Evolutionary conservation across 257 asterid species (phyloP).

Genomic region (Asclepias syriaca): DNA sequence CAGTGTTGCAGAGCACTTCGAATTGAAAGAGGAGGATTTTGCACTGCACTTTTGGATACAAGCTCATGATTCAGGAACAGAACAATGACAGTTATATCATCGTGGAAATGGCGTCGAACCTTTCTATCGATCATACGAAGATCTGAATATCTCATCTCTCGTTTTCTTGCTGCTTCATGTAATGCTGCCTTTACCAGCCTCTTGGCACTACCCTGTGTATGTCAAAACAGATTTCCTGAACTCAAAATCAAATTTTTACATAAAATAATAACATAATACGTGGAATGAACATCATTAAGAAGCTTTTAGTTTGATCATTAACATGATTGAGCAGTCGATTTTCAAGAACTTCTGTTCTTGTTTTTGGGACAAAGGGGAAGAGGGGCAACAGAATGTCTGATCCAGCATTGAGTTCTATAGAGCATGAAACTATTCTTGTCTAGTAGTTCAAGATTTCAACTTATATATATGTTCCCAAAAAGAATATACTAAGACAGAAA

Average conservation of each 20-base stretch:
- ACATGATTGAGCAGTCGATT: not conserved
- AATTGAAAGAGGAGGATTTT: constrained; percentile 26
- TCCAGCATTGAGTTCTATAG: not conserved
- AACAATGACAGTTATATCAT: constrained; percentile 36
- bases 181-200: constrained; percentile 40
- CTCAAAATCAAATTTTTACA: not conserved
- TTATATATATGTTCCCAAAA: not conserved
- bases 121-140: constrained; percentile 30
- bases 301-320: not conserved
- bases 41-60: constrained; percentile 25
- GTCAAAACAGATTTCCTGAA: not conserved
- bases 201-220: constrained; percentile 33
- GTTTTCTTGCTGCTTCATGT: constrained; percentile 37
- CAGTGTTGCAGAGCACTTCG: constrained; percentile 29
- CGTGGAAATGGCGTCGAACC: constrained; percentile 37
- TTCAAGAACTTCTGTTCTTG: not conserved
- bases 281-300: not conserved
- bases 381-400: not conserved
- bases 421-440: not conserved
- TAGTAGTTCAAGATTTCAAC: not conserved
- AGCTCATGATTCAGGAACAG: constrained; percentile 32
- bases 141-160: constrained; percentile 37
- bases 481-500: not conserved
- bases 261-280: not conserved
- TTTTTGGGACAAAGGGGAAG: not conserved